These are phyloP conservation scores for Trichophyton benhamiae DNA, from an alignment of 2,329 filamentous ascomycete species.

Conservation along the genomic window DNA sequence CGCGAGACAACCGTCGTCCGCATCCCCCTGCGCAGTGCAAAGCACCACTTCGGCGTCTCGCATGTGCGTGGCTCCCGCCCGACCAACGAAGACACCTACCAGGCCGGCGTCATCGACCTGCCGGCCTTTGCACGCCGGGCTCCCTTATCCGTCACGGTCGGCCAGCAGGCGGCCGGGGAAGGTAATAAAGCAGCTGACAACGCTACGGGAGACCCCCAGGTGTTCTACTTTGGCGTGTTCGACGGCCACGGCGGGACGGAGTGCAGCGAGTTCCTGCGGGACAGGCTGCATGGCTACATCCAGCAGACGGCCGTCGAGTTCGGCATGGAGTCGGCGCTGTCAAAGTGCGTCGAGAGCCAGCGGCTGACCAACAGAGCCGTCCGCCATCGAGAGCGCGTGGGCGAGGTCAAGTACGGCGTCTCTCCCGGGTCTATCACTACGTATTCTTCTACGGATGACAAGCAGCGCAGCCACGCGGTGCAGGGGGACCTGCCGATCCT, in stretches of 20 bases:
- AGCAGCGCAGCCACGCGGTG: conserved; percentile 8
- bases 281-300: conserved; percentile 77
- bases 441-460: background rate
- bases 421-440: background rate
- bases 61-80: conserved; percentile 68
- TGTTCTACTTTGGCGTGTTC: conserved; percentile 96
- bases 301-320: conserved; percentile 69
- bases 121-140: conserved; percentile 81
- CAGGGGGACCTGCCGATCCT: conserved; percentile 35
- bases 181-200: conserved; percentile 58
- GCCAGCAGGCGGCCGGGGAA: conserved; percentile 11
- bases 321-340: conserved; percentile 63
- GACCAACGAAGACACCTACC: conserved; percentile 88
- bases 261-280: conserved; percentile 74
- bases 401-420: background rate
- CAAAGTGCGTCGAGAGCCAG: conserved; percentile 22
- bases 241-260: conserved; percentile 88
- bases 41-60: conserved; percentile 84
- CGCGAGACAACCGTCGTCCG: conserved; percentile 86
- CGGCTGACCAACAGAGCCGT: conserved; percentile 4
- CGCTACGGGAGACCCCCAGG: conserved; percentile 76
- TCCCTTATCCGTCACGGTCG: conserved; percentile 50
- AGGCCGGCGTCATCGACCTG: conserved; percentile 85
- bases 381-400: conserved; percentile 6
- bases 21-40: conserved; percentile 83